Evolutionary conservation across 169 alveolate genomes (phyloP).

Genomic region (Plasmodium gaboni): DNA sequence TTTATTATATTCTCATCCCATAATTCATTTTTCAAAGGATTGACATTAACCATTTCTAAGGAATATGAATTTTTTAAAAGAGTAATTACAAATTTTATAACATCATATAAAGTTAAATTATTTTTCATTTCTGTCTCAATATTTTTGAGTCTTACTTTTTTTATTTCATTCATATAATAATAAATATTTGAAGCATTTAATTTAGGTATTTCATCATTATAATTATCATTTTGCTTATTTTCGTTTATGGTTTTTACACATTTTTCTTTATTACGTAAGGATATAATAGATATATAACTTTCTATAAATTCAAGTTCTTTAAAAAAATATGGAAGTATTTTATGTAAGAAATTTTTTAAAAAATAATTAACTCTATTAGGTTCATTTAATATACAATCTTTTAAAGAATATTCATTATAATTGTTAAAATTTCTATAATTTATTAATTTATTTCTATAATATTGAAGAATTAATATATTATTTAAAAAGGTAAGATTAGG

Average conservation of each 20-base stretch:
- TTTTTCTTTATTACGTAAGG: not conserved
- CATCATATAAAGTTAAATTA: slow-evolving; percentile 48
- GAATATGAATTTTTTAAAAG: slow-evolving; percentile 48
- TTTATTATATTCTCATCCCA: slow-evolving; percentile 73
- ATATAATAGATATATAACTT: not conserved
- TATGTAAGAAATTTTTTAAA: slow-evolving; percentile 31
- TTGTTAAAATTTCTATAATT: slow-evolving; percentile 46
- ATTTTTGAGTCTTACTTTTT: slow-evolving; percentile 39
- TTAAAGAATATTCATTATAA: slow-evolving; percentile 56
- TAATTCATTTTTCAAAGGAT: slow-evolving; percentile 36
- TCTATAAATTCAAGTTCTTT: slow-evolving; percentile 62
- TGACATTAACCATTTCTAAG: slow-evolving; percentile 55
- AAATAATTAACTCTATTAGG: slow-evolving; percentile 62
- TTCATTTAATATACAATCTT: slow-evolving; percentile 61
- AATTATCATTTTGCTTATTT: not conserved
- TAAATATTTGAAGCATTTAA: slow-evolving; percentile 42
- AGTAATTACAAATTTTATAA: slow-evolving; percentile 51
- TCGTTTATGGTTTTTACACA: not conserved
- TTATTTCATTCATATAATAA: slow-evolving; percentile 61
- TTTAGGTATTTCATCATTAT: not conserved
- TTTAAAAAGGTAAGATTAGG: slow-evolving; percentile 44
- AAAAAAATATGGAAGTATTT: slow-evolving; percentile 34
- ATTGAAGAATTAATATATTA: slow-evolving; percentile 58
- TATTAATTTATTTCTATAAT: slow-evolving; percentile 68
- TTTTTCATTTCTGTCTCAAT: slow-evolving; percentile 44